Evolutionary conservation across 345 rosid species (phyloP).

Genomic region (Orychophragmus violaceus): DNA sequence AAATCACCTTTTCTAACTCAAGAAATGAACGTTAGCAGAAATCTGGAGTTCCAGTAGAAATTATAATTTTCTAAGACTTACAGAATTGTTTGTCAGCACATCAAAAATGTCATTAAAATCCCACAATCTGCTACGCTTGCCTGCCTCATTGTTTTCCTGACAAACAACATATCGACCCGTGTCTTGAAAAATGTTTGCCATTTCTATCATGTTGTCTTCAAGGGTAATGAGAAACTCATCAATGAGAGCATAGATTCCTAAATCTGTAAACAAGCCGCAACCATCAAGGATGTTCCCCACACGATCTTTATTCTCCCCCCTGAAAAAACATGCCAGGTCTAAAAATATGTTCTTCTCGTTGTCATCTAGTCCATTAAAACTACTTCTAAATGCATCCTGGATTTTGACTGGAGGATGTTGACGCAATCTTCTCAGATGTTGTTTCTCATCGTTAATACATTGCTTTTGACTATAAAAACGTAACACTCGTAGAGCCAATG

Average conservation of each 20-base stretch:
- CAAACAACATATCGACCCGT: slow-evolving; percentile 22
- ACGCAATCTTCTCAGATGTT: slow-evolving; percentile 13
- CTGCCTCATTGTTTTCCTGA: neutral
- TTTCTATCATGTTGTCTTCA: neutral
- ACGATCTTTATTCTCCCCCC: neutral
- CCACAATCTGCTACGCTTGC: slow-evolving; percentile 32
- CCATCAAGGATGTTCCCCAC: slow-evolving; percentile 22
- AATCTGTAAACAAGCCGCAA: neutral
- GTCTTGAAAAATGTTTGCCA: slow-evolving; percentile 34
- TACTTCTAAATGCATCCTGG: slow-evolving; percentile 7
- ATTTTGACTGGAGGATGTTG: slow-evolving; percentile 11
- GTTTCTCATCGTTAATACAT: neutral
- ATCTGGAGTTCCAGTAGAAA: neutral
- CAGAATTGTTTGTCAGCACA: slow-evolving; percentile 14
- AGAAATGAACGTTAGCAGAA: neutral
- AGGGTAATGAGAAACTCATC: slow-evolving; percentile 32
- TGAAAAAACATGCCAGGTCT: slow-evolving; percentile 39
- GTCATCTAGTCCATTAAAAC: slow-evolving; percentile 24
- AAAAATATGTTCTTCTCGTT: slow-evolving; percentile 25
- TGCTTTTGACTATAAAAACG: slow-evolving; percentile 6
- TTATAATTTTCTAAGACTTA: slow-evolving; percentile 1
- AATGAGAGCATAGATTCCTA: slow-evolving; percentile 17
- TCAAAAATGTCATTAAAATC: slow-evolving; percentile 12
- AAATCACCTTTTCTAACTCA: neutral
- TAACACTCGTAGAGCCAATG: slow-evolving; percentile 32